phyloP scores from a whole-genome alignment of 306 rosid species.

The Castanospermum australe region DNA sequence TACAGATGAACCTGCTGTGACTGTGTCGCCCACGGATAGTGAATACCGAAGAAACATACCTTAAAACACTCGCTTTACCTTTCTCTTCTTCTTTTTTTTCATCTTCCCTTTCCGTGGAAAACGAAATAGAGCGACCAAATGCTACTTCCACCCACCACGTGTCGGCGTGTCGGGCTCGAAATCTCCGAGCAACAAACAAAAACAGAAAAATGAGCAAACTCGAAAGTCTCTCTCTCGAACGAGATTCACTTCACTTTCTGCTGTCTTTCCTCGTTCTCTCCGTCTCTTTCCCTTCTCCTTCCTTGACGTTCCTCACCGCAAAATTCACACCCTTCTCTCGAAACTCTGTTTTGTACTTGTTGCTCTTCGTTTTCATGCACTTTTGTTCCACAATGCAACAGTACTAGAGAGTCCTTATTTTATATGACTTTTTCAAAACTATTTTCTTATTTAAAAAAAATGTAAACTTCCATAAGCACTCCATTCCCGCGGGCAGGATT shows the following conservation, averaged over 20 bases:
- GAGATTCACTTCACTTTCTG: neutral
- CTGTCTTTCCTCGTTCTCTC: neutral
- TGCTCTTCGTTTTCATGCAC: neutral
- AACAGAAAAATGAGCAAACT: too few relatives aligned
- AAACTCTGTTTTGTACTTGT: neutral
- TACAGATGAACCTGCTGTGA: neutral
- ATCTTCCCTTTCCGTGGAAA: neutral
- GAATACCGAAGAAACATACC: too few relatives aligned
- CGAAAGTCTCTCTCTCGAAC: neutral
- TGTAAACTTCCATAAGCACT: neutral
- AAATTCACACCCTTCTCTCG: neutral
- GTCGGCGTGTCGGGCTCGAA: neutral
- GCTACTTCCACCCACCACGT: neutral
- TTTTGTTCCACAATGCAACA: too few relatives aligned
- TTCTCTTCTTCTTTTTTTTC: too few relatives aligned
- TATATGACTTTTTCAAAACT: neutral
- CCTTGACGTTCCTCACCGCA: too few relatives aligned
- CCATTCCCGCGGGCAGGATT: neutral
- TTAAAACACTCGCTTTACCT: neutral
- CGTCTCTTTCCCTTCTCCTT: neutral
- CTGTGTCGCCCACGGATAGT: neutral
- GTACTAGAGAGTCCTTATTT: too few relatives aligned
- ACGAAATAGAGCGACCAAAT: neutral
- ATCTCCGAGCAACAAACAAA: neutral
- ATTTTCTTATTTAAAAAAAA: neutral